Evolutionary conservation across 331 rosid genomes (phyloP).

Genomic region (Quercus tomentella): DNA sequence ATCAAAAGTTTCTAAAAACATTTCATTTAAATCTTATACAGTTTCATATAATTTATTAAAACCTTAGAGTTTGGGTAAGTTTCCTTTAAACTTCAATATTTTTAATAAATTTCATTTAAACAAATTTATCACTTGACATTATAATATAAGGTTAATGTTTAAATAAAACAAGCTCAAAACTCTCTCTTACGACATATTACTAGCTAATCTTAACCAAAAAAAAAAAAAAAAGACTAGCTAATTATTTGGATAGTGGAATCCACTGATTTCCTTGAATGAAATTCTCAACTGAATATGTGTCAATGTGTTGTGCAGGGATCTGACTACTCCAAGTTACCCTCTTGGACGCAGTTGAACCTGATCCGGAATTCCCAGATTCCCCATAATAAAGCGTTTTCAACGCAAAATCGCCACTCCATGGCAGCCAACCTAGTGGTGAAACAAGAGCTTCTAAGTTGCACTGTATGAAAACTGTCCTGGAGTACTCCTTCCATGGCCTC

Average conservation of each 20-base stretch:
- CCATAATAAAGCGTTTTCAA: constrained; percentile 80
- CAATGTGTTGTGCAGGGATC: constrained; percentile 55
- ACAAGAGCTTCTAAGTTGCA: constrained; percentile 52
- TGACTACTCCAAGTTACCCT: constrained; percentile 72
- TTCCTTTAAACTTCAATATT: no score
- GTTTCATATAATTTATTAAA: no score
- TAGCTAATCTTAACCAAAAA: background rate
- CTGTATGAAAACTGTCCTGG: constrained; percentile 64
- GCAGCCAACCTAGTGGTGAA: constrained; percentile 69
- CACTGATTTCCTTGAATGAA: constrained; percentile 88
- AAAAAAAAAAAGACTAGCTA: background rate
- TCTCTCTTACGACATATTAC: no score
- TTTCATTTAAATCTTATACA: no score
- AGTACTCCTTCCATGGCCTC: constrained; percentile 96
- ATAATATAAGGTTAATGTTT: no score
- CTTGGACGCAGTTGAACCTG: constrained; percentile 42
- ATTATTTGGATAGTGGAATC: constrained; percentile 34
- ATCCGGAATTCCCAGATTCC: constrained; percentile 57
- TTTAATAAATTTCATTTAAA: no score
- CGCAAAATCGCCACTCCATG: constrained; percentile 65
- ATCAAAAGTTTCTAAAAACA: no score
- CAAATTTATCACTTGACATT: no score
- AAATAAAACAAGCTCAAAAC: no score
- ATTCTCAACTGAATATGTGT: constrained; percentile 56
- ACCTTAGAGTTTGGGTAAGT: no score